Percentiles rank a stretch among this genome's conserved stretches.
phyloP scores from a whole-genome alignment of 2,329 filamentous ascomycete species.

The Bisporella sp. region DNA sequence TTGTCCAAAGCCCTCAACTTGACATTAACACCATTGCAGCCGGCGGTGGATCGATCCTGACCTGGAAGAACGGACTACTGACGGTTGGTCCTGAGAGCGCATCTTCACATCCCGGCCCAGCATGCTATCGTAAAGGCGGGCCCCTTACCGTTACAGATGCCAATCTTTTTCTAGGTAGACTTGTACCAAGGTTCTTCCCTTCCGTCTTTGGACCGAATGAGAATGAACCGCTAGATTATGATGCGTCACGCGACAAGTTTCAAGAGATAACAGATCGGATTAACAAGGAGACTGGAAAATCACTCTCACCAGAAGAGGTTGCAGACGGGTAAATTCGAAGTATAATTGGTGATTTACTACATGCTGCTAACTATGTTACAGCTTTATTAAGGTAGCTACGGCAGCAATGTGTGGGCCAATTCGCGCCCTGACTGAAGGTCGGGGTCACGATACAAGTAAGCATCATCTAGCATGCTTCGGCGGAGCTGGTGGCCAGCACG shows the following conservation, averaged over 20 bases:
- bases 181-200: constrained; percentile 84
- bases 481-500: constrained; percentile 84
- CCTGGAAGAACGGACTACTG: constrained; percentile 63
- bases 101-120: constrained; percentile 80
- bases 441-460: constrained; percentile 80
- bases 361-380: background rate
- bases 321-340: constrained; percentile 55
- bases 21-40: constrained; percentile 61
- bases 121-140: constrained; percentile 83
- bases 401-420: constrained; percentile 88
- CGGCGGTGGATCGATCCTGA: constrained; percentile 43
- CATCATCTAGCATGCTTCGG: constrained; percentile 86
- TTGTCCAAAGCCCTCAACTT: constrained; percentile 70
- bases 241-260: constrained; percentile 67
- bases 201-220: background rate
- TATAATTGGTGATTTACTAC: background rate
- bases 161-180: constrained; percentile 73
- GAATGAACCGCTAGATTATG: constrained; percentile 65
- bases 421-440: constrained; percentile 79
- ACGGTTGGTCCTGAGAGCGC: constrained; percentile 55
- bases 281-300: constrained; percentile 58
- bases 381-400: constrained; percentile 62
- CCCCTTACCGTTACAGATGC: constrained; percentile 86
- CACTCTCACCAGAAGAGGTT: constrained; percentile 58
- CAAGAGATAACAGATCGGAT: constrained; percentile 68